Conservation (phyloP, 257 asterid species). For the Petunia axillaris region DNA sequence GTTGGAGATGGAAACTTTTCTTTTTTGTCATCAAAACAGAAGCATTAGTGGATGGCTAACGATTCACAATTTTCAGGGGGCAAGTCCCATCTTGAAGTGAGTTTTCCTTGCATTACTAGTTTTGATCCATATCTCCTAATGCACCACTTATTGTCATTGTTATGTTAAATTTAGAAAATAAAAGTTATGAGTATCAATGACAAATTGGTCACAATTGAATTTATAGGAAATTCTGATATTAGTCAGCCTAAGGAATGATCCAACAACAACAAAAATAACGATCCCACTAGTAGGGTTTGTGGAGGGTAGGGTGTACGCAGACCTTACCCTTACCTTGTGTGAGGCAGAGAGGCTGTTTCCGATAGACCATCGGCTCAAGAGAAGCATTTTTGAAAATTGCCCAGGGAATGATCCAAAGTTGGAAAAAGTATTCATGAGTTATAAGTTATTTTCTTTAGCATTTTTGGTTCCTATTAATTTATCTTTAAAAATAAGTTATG, state of each 20-base stretch:
- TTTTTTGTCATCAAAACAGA: conserved; percentile 29
- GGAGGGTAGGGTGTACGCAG: too few relatives aligned
- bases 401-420: background rate
- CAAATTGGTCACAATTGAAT: background rate
- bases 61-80: conserved; percentile 32
- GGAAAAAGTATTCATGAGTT: background rate
- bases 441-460: background rate
- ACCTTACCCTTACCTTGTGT: too few relatives aligned
- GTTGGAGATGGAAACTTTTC: conserved; percentile 40
- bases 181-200: background rate
- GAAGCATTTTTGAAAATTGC: too few relatives aligned
- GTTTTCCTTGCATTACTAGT: background rate
- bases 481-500: background rate
- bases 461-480: background rate
- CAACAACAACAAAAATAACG: too few relatives aligned
- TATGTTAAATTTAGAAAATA: background rate
- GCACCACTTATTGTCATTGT: background rate
- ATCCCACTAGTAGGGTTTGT: too few relatives aligned
- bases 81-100: conserved; percentile 46
- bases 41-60: conserved; percentile 39
- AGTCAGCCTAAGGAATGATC: background rate
- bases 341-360: too few relatives aligned
- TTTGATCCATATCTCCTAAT: background rate
- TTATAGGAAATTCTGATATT: background rate
- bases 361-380: too few relatives aligned